Evolutionary conservation across 2,329 filamentous ascomycete species (phyloP), one percentile per base, ranked within the genome.

Genomic region (Hysterium pulicare): DNA sequence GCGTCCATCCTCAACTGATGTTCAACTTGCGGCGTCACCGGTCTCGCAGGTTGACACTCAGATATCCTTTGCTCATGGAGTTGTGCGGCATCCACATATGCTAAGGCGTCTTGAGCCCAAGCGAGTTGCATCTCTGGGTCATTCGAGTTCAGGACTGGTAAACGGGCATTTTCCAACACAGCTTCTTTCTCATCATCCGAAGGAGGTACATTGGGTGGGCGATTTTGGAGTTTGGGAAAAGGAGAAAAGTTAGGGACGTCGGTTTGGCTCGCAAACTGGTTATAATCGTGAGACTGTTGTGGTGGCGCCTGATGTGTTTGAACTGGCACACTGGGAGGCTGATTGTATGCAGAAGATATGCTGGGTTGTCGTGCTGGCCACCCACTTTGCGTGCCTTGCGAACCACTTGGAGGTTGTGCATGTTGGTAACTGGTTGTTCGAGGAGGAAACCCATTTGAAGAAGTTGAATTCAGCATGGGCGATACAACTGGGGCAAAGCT

Each of bases 121-220:
- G 88, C 88, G 58, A 98, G 78, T 72, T 98, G 93, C 82, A 95
- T 94, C 55, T 94, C 85, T 37, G 94, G 89, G 64, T 98, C 90
- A 59, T 94, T 94, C 35, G 90, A 95, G 61, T 90, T 88, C 49
- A 98, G 76, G 26, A 97, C 91, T 45, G 86, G 80, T 47, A 86
- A 72, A 42, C 91, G 83, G 24, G 90, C 89, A 62, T 84, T 85
- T 72, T 94, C 93, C 40, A 98, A 71, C 37, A 89, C 90, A 22
- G 86, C 83, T 67, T 96, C 93, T 69, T 94, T 90, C 62, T 96
- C 89, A 54, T 96, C 90, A 67, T 97, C 90, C 44, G 88, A 90
- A 1, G 89, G 89, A 10, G 93, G 93, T 16, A 98, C 86, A 65
- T 95, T 94, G 45, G 90, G 85, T 38, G 88, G 87, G 13, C 79